Conservation (phyloP, 768 basidiomycete species). For the Rhizopogon sp. region DNA sequence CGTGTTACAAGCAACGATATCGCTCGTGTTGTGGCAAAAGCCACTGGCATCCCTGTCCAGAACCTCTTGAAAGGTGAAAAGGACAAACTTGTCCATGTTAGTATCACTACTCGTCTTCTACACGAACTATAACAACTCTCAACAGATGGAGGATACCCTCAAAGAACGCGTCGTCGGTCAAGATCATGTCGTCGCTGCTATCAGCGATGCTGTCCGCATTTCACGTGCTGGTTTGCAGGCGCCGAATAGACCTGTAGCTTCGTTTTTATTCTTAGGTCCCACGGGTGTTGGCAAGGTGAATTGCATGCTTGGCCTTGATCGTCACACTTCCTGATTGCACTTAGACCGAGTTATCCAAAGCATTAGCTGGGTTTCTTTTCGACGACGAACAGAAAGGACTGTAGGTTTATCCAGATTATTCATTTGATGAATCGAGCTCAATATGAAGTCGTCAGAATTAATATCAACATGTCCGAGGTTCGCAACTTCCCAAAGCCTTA, state of each 20-base stretch:
- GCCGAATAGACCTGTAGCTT: constrained; percentile 85
- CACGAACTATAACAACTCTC: not conserved
- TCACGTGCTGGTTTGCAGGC: constrained; percentile 89
- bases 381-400: constrained; percentile 83
- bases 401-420: constrained; percentile 37
- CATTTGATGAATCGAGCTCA: not conserved
- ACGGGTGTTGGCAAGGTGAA: constrained; percentile 81
- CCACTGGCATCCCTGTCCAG: constrained; percentile 89
- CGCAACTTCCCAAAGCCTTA: not conserved
- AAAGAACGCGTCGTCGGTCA: constrained; percentile 81
- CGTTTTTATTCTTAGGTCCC: constrained; percentile 87
- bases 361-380: constrained; percentile 84
- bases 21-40: constrained; percentile 79
- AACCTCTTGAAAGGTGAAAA: constrained; percentile 85
- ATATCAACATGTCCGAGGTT: constrained; percentile 91
- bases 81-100: constrained; percentile 82
- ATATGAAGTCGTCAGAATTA: constrained; percentile 48
- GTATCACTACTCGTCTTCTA: constrained; percentile 21
- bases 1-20: constrained; percentile 89
- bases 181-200: constrained; percentile 78
- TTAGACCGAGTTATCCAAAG: constrained; percentile 83
- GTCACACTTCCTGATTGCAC: constrained; percentile 1
- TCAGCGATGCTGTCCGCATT: constrained; percentile 88
- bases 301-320: not conserved
- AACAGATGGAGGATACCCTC: constrained; percentile 83